Base-by-base conservation (phyloP, 352 stramenopile genomes). In the Phytopythium oedochilum region DNA sequence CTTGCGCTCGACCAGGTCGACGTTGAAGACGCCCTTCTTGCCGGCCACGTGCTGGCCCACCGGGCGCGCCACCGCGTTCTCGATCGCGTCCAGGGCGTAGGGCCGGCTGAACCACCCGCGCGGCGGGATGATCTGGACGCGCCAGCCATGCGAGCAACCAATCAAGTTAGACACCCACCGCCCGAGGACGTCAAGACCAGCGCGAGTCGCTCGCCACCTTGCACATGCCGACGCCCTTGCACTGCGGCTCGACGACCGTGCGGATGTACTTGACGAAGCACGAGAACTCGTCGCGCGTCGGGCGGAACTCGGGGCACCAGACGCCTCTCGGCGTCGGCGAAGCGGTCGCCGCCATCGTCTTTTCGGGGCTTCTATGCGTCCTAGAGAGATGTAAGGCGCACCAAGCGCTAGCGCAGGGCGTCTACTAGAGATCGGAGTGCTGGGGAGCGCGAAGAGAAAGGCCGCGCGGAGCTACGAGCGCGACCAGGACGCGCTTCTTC, bases 11-110 rank as follows among this genome's bases (percentile, higher is more conserved):
- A 97, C 82, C 20, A 97, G 70, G 35, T 96, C 86, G 43, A 97
- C 79, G 68, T 91, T 88, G 68, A 93, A 97, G 23, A 96, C 75
- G 35, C 89, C 89, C 61, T 94, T 90, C 63, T 90, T 92, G 35
- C 90, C 88, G 17, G 86, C 87, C 11, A 97, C 83, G 45, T 94
- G 87, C 67, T 97, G 87, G 45, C 70, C 85, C 39, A 97, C 75
- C 36, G 83, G 86, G 23, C 66, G 61, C 7, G 66, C 70, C n/a
- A 96, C 77, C 42, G 68, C 35, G 35, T 67, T 76, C 12, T 77
- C 45, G 5, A 92, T 59, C 32, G 75, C 51, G 0, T 74, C 58
- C 18, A 88, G 47, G 28, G 86, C 77, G 53, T 96, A 90, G 15
- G 68, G 70, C 8, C 84, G 78, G 57, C 53, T 63, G 68, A 91